Percentiles rank a stretch among this genome's conserved stretches.
phyloP scores from a whole-genome alignment of 352 stramenopile genomes.

The Hyaloperonospora brassicae region DNA sequence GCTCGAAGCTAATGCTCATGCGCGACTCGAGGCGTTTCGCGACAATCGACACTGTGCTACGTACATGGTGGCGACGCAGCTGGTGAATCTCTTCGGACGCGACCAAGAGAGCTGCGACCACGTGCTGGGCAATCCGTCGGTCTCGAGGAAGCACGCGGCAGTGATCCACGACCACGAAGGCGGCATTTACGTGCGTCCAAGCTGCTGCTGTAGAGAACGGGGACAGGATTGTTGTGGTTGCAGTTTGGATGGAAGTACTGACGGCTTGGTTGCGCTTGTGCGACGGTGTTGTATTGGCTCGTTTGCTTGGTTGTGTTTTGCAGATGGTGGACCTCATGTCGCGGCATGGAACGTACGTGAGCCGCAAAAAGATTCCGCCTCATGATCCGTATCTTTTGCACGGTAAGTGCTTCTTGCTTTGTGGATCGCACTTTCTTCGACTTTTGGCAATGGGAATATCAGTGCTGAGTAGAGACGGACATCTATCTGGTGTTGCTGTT shows the following conservation, averaged over 20 bases:
- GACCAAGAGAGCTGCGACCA: conserved; percentile 83
- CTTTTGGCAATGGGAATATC: no score
- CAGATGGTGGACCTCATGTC: conserved; percentile 87
- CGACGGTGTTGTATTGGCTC: neutral
- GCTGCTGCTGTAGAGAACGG: neutral
- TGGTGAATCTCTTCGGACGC: conserved; percentile 76
- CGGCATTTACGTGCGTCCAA: conserved; percentile 67
- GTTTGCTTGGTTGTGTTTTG: conserved; percentile 2
- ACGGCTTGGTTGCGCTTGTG: neutral
- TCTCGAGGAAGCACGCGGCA: conserved; percentile 82
- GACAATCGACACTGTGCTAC: conserved; percentile 73
- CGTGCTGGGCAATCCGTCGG: conserved; percentile 78
- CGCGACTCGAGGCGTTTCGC: conserved; percentile 63
- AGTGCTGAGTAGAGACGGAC: no score
- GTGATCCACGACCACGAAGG: conserved; percentile 76
- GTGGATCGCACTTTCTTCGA: no score
- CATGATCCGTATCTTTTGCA: conserved; percentile 80
- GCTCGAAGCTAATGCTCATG: conserved; percentile 56
- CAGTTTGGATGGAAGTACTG: no score
- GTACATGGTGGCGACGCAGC: conserved; percentile 80
- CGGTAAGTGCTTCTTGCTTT: conserved; percentile 21
- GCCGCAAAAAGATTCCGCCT: conserved; percentile 74
- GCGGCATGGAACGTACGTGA: conserved; percentile 78
- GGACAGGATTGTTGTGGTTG: no score
- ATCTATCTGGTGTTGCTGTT: conserved; percentile 1